These are phyloP conservation scores for Pholiota molesta DNA, from an alignment of 768 basidiomycete species.

Conservation along the genomic window DNA sequence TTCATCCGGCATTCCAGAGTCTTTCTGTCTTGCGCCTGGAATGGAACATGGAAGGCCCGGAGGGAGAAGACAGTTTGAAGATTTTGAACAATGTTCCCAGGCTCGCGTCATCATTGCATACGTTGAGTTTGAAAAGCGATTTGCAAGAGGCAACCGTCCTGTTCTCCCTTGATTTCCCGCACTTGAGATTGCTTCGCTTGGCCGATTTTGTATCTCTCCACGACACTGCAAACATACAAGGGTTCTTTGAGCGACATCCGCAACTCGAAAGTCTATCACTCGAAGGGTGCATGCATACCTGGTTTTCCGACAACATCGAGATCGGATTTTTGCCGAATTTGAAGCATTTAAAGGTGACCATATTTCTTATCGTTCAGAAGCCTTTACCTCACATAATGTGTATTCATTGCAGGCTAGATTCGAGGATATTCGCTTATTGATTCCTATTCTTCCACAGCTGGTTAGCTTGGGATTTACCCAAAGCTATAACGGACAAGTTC, in stretches of 20 bases:
- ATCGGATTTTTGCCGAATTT: background rate
- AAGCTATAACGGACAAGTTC: slow-evolving; percentile 20
- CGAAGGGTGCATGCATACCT: background rate
- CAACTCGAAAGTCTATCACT: background rate
- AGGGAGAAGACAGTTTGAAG: background rate
- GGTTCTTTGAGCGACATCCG: background rate
- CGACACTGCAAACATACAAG: too few species aligned
- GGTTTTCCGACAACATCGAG: background rate
- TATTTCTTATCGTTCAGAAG: background rate
- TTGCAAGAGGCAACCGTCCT: background rate
- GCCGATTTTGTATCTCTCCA: background rate
- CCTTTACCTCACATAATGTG: too few species aligned
- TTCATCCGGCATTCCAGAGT: background rate
- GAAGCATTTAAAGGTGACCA: background rate
- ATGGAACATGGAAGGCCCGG: background rate
- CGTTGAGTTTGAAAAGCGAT: background rate
- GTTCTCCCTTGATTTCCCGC: background rate
- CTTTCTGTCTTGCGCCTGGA: background rate
- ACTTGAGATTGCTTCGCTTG: background rate
- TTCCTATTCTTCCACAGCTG: background rate
- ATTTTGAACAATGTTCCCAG: background rate
- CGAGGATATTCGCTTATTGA: slow-evolving; percentile 5
- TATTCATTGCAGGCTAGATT: background rate
- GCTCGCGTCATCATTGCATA: background rate
- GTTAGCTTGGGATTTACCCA: slow-evolving; percentile 7